Conservation (phyloP, 208 protist genomes). For the Naegleria lovaniensis region DNA sequence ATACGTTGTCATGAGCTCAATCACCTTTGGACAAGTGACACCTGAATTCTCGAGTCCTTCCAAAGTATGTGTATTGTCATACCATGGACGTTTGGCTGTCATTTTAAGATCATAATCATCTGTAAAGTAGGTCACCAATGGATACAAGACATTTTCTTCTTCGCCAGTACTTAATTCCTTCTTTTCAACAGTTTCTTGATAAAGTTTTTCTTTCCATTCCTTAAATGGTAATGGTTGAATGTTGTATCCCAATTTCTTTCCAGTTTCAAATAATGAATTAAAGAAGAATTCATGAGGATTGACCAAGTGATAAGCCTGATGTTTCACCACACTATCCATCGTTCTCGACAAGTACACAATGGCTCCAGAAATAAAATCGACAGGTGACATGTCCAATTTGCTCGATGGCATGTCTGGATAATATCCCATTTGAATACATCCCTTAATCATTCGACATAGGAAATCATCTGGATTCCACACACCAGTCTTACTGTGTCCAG, state of each 20-base stretch:
- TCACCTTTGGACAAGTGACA: not conserved
- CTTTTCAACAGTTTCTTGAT: not conserved
- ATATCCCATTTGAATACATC: conserved; percentile 42
- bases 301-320: conserved; percentile 19
- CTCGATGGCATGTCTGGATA: conserved; percentile 36
- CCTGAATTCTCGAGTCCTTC: not conserved
- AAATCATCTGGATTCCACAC: conserved; percentile 50
- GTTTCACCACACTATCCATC: not conserved
- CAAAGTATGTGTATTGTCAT: conserved; percentile 22
- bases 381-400: conserved; percentile 45
- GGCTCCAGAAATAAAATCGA: conserved; percentile 41
- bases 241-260: not conserved
- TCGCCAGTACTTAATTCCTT: not conserved
- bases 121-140: conserved; percentile 6
- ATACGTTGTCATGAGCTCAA: not conserved
- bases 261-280: conserved; percentile 6
- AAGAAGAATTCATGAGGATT: conserved; percentile 24
- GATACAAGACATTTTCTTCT: conserved; percentile 17
- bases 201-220: conserved; percentile 6
- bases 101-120: conserved; percentile 13
- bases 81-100: not conserved
- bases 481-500: conserved; percentile 40
- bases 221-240: not conserved
- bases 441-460: conserved; percentile 47
- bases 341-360: conserved; percentile 27